These are phyloP conservation scores for Podospora comata DNA, from an alignment of 495 filamentous ascomycete species.

Conservation along the genomic window DNA sequence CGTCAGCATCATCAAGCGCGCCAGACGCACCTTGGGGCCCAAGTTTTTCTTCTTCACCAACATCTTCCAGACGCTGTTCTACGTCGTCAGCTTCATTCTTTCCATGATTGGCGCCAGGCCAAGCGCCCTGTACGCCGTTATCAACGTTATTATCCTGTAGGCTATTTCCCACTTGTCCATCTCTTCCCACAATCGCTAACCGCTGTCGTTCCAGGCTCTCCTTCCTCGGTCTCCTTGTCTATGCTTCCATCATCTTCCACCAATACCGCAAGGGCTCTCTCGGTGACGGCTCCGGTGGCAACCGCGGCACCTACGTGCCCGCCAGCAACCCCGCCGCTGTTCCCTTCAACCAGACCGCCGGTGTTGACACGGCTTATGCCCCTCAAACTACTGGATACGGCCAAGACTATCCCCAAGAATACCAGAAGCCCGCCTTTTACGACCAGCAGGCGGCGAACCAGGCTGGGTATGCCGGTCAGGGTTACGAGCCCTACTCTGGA, in stretches of 20 bases:
- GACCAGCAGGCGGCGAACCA: neutral
- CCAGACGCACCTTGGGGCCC: slow-evolving; percentile 29
- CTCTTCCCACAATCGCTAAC: slow-evolving; percentile 1
- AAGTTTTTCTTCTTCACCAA: slow-evolving; percentile 32
- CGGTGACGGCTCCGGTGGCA: slow-evolving; percentile 9
- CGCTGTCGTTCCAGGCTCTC: slow-evolving; percentile 22
- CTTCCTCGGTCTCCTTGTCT: slow-evolving; percentile 35
- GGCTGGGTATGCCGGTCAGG: neutral
- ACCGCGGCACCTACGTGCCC: slow-evolving; percentile 14
- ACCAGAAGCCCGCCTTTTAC: slow-evolving; percentile 15
- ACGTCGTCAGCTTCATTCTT: slow-evolving; percentile 26
- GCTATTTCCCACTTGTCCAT: slow-evolving; percentile 3
- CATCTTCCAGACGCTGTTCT: slow-evolving; percentile 27
- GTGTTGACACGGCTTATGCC: slow-evolving; percentile 11
- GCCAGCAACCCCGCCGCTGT: slow-evolving; percentile 14
- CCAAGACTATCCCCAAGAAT: slow-evolving; percentile 11
- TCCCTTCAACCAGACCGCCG: slow-evolving; percentile 10
- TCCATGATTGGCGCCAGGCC: slow-evolving; percentile 19
- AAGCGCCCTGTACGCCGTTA: slow-evolving; percentile 3
- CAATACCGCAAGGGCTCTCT: slow-evolving; percentile 24
- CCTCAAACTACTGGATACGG: slow-evolving; percentile 9
- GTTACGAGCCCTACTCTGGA: slow-evolving; percentile 9
- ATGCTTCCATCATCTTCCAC: slow-evolving; percentile 31
- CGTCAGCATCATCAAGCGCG: slow-evolving; percentile 35
- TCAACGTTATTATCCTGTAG: slow-evolving; percentile 26